Evolutionary conservation across 768 basidiomycete genomes (phyloP).

Genomic region (Calocera viscosa): DNA sequence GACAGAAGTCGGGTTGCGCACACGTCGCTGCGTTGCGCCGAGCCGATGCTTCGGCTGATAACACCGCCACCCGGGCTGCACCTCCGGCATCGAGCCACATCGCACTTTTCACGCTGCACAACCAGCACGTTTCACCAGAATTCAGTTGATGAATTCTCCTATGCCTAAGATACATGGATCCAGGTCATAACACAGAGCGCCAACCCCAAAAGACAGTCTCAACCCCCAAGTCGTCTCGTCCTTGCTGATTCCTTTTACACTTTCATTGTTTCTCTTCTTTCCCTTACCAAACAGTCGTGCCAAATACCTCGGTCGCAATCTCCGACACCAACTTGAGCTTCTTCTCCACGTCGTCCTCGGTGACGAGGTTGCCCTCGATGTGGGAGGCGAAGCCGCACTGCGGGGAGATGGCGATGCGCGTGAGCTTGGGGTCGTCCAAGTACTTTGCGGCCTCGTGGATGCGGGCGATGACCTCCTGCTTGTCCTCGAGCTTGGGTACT

Average conservation of each 20-base stretch:
- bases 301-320: conserved; percentile 25
- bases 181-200: conserved; percentile 3
- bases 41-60: no score
- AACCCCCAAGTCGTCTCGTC: no score
- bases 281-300: not conserved
- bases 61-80: no score
- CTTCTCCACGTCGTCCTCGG: conserved; percentile 35
- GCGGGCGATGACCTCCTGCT: conserved; percentile 20
- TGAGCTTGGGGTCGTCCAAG: conserved; percentile 34
- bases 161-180: conserved; percentile 8
- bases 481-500: conserved; percentile 22
- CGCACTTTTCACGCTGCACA: not conserved
- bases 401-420: conserved; percentile 41
- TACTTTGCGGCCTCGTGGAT: conserved; percentile 43
- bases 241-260: no score
- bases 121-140: not conserved
- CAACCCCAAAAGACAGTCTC: not conserved
- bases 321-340: conserved; percentile 38
- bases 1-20: no score
- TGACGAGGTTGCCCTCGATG: conserved; percentile 46
- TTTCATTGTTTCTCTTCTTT: not conserved
- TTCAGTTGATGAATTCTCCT: conserved; percentile 9
- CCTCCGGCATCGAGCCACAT: not conserved
- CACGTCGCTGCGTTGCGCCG: no score
- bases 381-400: conserved; percentile 53